Evolutionary conservation across 768 basidiomycete genomes (phyloP), one percentile per base, ranked within the genome.

Genomic region (Tulasnella sp.): DNA sequence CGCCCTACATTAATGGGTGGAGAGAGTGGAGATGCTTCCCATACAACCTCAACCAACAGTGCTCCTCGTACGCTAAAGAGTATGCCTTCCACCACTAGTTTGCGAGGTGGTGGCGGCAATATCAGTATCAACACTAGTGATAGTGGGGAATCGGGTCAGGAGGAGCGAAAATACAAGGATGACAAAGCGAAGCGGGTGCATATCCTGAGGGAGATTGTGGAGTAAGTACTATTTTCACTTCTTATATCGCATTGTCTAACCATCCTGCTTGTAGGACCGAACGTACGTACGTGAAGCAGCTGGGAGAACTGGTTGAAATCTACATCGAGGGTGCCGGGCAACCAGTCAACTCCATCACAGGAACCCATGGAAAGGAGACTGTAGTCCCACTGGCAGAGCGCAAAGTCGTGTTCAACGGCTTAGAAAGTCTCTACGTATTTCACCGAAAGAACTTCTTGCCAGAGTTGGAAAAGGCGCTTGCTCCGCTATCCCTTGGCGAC

Each of bases 381-480:
- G 70, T 92, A 22, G 75, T 99, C 5, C 93, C 95, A 28, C 69
- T 76, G 12, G 61, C 80, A 0, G 95, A 99, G 65, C 76, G 95
- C 44, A 88, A 82, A 61, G 72, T 93, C 43, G 92, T 96, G 32
- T 99, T 96, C 63, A 79, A 80, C 53, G 88, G 91, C 19, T 70
- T 96, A 40, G 92, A 96, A 55, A 76, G 83, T 1, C 70, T 99
- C 24, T 83, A 87, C 61, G 83, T 82, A 9, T 96, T 99, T 69
- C 95, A 99, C 64, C 77, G 79, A 52, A 83, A 88, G 49, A 90
- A 81, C 59, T 93, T 99, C 67, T 72, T 98, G 16, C 93, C 92
- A 27, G 85, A 86, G 7, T 69, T 99, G 20, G 89, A 95, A 62
- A 67, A 69, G 16, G 89, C 87, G 0, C 78, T 83, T 6, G 73